A percentile compares a stretch with the other conserved stretches of the same genome.
These are phyloP conservation scores for Guillardia theta DNA, from an alignment of 78 protist genomes.

Conservation along the genomic window DNA sequence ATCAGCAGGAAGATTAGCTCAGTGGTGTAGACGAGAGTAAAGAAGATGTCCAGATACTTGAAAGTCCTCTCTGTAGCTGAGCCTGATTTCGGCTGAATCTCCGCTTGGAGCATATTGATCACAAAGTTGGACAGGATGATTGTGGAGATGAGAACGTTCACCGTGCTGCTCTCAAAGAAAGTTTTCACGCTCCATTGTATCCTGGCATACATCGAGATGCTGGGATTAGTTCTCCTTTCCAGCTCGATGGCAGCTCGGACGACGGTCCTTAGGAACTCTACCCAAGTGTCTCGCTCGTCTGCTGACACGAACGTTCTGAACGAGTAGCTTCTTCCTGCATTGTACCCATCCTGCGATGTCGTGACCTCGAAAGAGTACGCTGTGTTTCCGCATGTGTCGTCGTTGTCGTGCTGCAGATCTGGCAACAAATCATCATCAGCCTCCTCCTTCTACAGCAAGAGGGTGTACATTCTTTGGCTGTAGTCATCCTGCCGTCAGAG, in stretches of 20 bases:
- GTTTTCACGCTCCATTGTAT: neutral
- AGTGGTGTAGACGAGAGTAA: neutral
- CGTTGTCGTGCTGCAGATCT: neutral
- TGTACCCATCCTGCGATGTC: neutral
- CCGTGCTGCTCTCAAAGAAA: neutral
- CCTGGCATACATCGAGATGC: neutral
- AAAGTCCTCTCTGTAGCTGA: neutral
- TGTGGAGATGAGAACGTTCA: neutral
- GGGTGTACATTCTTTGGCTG: neutral
- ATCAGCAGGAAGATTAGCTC: too few relatives aligned
- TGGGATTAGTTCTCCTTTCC: neutral
- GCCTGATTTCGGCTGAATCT: neutral
- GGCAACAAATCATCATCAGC: neutral
- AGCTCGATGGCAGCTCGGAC: too few relatives aligned
- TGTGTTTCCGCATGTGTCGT: neutral
- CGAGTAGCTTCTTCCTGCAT: neutral
- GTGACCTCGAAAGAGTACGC: neutral
- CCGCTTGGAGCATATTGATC: neutral
- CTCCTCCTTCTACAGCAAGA: neutral
- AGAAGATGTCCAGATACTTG: neutral
- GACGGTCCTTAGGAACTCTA: too few relatives aligned
- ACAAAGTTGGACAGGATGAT: neutral
- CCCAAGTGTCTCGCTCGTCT: too few relatives aligned
- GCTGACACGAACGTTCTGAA: neutral
- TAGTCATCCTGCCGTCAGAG: neutral